Base-by-base conservation (phyloP, 1,284 basidiomycete species). In the Trichosporon sp. region DNA sequence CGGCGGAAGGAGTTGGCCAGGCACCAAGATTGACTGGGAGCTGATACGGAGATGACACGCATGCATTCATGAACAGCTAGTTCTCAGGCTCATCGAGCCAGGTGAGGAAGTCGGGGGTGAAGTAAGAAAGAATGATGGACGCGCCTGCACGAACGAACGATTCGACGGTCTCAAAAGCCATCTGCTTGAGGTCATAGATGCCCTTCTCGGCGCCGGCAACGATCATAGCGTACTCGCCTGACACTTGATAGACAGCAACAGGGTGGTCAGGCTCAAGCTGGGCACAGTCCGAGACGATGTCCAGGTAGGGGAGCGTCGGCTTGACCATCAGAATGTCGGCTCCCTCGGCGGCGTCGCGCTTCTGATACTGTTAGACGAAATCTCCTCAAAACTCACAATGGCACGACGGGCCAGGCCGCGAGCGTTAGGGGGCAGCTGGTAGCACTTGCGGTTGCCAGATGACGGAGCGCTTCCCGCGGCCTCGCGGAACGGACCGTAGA, bases 301-400 rank as follows among this genome's bases (percentile, higher is more conserved):
- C 97, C 66, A 99, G 91, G 86, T 99, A 99, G 0, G 96, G 96
- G 71, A 98, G 84, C 0, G 93, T 89, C 10, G 97, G 97, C 83
- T 99, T 99, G 81, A 99, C 94, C 96, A 99, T 99, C 80, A 99
- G 90, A 77, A 99, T 93, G 82, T 99, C 97, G 16, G 97, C 97
- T 26, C 97, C 97, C 85, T 99, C 96, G n/a, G 81, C 85, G 0
- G 90, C 88, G 81, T 99, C 97, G 61, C 95, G 92, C 87, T 89
- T 85, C 94, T 97, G 80, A 65, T 63, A 40, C 1, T 67, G n/a
- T n/a, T n/a, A n/a, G n/a, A n/a, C 70, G 12, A 71, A n/a, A 2
- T n/a, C n/a, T n/a, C 21, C 5, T 0, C 8, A 1, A 16, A 35
- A 32, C 10, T 81, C 78, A 96, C 92, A 67, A 99, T 93, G 0